phyloP scores from a whole-genome alignment of 192 early-diverging fungal genomes.

The Paraglomus brasilianum region DNA sequence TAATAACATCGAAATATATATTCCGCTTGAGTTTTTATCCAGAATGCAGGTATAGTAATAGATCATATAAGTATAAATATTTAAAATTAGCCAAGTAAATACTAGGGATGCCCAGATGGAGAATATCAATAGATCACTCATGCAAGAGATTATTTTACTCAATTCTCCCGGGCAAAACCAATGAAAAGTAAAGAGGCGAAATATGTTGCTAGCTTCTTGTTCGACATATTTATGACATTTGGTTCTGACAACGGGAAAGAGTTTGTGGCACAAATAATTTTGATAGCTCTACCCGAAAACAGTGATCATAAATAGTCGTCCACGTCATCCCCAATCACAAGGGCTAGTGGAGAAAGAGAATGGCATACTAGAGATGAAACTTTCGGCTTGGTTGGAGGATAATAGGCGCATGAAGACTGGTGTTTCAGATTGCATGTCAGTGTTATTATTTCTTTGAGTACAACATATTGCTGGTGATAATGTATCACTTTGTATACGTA shows the following conservation, averaged over 20 bases:
- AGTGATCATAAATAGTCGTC: not conserved
- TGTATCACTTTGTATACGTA: too few relatives aligned
- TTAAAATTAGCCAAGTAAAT: too few relatives aligned
- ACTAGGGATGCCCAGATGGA: too few relatives aligned
- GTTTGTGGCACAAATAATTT: not conserved
- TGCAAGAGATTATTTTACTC: not conserved
- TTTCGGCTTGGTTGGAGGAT: too few relatives aligned
- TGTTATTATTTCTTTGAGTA: too few relatives aligned
- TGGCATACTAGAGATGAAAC: not conserved
- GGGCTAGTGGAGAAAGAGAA: not conserved
- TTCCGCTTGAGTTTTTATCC: too few relatives aligned
- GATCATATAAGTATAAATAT: too few relatives aligned
- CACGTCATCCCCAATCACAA: conserved; percentile 5
- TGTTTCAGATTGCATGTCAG: too few relatives aligned
- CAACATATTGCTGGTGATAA: too few relatives aligned
- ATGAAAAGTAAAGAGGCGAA: not conserved
- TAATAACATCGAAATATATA: too few relatives aligned
- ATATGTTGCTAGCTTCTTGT: not conserved
- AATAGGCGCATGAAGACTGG: too few relatives aligned
- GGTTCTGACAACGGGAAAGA: conserved; percentile 5
- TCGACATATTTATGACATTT: conserved; percentile 5
- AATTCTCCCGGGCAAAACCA: not conserved
- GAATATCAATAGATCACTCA: not conserved
- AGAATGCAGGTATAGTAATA: too few relatives aligned
- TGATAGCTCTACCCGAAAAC: not conserved